Evolutionary conservation across 768 basidiomycete species (phyloP), one percentile per base, ranked within the genome.

Genomic region (Chiua virens): DNA sequence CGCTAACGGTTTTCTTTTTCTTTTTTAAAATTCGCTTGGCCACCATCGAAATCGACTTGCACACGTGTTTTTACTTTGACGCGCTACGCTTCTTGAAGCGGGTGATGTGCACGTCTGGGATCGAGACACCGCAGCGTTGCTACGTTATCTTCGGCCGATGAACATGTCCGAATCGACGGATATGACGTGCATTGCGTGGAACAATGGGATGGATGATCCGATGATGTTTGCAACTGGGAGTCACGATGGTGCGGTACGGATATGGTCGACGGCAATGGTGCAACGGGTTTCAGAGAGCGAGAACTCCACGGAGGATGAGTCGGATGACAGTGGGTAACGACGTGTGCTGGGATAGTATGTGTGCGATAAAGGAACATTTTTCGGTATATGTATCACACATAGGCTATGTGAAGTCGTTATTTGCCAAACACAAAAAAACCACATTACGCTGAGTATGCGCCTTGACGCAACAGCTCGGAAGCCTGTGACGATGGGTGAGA

Each of bases 91-190:
- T 18, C 23, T 17, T n/a, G 1, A 54, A 90, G 89, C 79, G 55
- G 90, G 89, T 1, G 86, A 90, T 54, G 87, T 92, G 14, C 85
- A 89, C 57, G 83, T 92, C 22, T 92, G 90, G 90, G 90, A 92
- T 60, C 82, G 83, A 48, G 88, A 90, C 68, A 86, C 85, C 13
- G 90, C 80, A 3, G 76, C 81, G 9, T 67, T 90, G 8, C 70
- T 92, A 4, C 87, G 89, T 47, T 79, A 84, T 52, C 74, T 92
- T 42, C 81, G 78, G 4, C 77, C 82, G 17, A 83, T 82, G 27
- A 56, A 64, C n/a, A 45, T 59, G 34, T 73, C 78, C 37, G 79
- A 80, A 9, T 9, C 50, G 47, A 82, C 82, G 25, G 87, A 90
- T 54, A 64, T 91, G 59, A 91, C 89, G 10, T 87, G 86, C 54